Conservation (phyloP, 352 stramenopile genomes). For the Phytophthora fragariae region DNA sequence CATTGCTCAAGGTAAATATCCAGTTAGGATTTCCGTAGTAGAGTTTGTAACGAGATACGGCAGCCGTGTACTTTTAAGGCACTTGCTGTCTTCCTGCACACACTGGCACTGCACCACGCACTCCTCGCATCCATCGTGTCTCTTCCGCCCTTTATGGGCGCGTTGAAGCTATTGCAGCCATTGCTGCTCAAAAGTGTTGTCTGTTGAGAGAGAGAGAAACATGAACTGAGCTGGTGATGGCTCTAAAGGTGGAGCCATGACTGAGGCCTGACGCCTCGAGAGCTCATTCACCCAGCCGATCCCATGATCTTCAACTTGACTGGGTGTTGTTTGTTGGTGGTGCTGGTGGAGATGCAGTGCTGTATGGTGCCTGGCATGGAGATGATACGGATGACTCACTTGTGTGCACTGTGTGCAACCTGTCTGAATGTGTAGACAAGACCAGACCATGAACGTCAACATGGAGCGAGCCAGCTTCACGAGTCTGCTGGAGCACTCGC, state of each 20-base stretch:
- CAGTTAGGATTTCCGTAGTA: slow-evolving; percentile 15
- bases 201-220: slow-evolving; percentile 17
- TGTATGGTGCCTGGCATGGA: neutral
- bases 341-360: slow-evolving; percentile 2
- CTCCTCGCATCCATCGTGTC: slow-evolving; percentile 25
- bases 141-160: slow-evolving; percentile 10
- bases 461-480: slow-evolving; percentile 46
- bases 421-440: slow-evolving; percentile 34
- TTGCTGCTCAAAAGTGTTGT: slow-evolving; percentile 6
- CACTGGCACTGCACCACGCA: slow-evolving; percentile 9
- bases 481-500: slow-evolving; percentile 39
- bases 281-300: slow-evolving; percentile 9
- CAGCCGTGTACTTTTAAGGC: slow-evolving; percentile 5
- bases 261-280: slow-evolving; percentile 12
- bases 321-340: neutral
- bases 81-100: neutral
- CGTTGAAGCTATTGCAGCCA: slow-evolving; percentile 4
- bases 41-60: neutral
- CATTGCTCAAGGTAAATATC: slow-evolving; percentile 44
- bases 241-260: slow-evolving; percentile 24
- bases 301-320: slow-evolving; percentile 6
- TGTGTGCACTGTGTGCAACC: slow-evolving; percentile 32
- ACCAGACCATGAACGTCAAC: slow-evolving; percentile 48
- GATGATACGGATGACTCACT: slow-evolving; percentile 39
- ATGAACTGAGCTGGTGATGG: slow-evolving; percentile 11